These are phyloP conservation scores for Septoria linicola DNA, from an alignment of 2,329 filamentous ascomycete genomes.

Conservation along the genomic window DNA sequence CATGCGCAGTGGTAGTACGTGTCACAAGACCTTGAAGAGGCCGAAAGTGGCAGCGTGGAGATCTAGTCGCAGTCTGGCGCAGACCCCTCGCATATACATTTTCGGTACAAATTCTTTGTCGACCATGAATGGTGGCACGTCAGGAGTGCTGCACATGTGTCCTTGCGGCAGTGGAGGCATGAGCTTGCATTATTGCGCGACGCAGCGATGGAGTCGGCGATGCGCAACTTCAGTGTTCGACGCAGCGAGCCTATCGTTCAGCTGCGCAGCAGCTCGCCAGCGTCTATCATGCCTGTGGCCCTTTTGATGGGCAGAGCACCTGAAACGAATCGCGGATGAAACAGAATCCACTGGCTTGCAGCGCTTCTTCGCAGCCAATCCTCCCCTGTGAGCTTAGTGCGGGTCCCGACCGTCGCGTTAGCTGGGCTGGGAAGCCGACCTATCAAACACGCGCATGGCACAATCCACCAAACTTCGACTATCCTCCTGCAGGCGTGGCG, in stretches of 20 bases:
- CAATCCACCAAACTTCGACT: constrained; percentile 22
- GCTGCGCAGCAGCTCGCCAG: constrained; percentile 13
- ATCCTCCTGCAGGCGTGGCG: constrained; percentile 21
- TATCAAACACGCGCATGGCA: constrained; percentile 19
- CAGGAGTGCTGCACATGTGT: constrained; percentile 5
- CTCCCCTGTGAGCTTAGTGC: constrained; percentile 16
- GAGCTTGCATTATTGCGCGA: not conserved
- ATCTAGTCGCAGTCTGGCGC: constrained; percentile 19
- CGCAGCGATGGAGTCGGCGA: constrained; percentile 14
- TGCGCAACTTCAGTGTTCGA: constrained; percentile 8
- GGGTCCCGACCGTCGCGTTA: constrained; percentile 21
- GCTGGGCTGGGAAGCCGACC: constrained; percentile 16
- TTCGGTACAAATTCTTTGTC: constrained; percentile 20
- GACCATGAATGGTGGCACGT: constrained; percentile 11
- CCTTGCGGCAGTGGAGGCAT: constrained; percentile 13
- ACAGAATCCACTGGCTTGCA: constrained; percentile 9
- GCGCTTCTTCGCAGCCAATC: constrained; percentile 14
- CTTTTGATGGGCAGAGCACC: constrained; percentile 13
- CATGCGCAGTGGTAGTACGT: constrained; percentile 1
- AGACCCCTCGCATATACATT: constrained; percentile 15
- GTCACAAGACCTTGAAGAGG: constrained; percentile 15
- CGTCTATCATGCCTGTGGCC: constrained; percentile 23
- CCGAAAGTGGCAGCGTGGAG: constrained; percentile 15
- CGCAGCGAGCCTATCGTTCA: constrained; percentile 14
- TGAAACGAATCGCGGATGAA: constrained; percentile 22